phyloP scores from a whole-genome alignment of 169 alveolate species.

The Plasmodium berghei region DNA sequence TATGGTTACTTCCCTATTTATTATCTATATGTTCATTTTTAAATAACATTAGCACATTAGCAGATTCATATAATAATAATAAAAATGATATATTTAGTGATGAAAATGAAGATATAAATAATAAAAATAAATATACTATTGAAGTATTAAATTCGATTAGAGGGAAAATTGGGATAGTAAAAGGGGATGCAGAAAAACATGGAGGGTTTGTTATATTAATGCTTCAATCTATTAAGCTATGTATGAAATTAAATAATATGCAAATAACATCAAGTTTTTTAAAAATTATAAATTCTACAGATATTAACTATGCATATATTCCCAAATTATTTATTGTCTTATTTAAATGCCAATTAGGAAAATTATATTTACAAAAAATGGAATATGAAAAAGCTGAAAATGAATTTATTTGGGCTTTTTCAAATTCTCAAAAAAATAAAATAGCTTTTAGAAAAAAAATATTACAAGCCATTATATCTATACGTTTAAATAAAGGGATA shows the following conservation, averaged over 20 bases:
- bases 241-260: conserved; percentile 82
- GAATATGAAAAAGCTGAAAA: conserved; percentile 79
- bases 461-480: conserved; percentile 21
- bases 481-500: conserved; percentile 44
- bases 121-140: conserved; percentile 66
- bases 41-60: conserved; percentile 48
- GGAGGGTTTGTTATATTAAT: conserved; percentile 80
- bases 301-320: conserved; percentile 66
- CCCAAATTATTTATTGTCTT: conserved; percentile 78
- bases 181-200: conserved; percentile 71
- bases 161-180: conserved; percentile 78
- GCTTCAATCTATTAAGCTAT: conserved; percentile 79
- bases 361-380: conserved; percentile 78
- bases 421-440: conserved; percentile 44
- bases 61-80: conserved; percentile 22
- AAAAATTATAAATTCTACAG: conserved; percentile 77
- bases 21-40: conserved; percentile 30
- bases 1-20: conserved; percentile 55
- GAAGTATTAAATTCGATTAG: conserved; percentile 80
- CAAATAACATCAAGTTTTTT: conserved; percentile 81
- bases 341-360: conserved; percentile 78
- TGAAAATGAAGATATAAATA: conserved; percentile 39
- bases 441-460: conserved; percentile 47
- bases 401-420: conserved; percentile 80
- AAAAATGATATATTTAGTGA: conserved; percentile 61